Percentiles rank a stretch among this genome's conserved stretches.
These are phyloP conservation scores for Diaporthe sp. DNA, from an alignment of 2,329 filamentous ascomycete species.

Conservation along the genomic window DNA sequence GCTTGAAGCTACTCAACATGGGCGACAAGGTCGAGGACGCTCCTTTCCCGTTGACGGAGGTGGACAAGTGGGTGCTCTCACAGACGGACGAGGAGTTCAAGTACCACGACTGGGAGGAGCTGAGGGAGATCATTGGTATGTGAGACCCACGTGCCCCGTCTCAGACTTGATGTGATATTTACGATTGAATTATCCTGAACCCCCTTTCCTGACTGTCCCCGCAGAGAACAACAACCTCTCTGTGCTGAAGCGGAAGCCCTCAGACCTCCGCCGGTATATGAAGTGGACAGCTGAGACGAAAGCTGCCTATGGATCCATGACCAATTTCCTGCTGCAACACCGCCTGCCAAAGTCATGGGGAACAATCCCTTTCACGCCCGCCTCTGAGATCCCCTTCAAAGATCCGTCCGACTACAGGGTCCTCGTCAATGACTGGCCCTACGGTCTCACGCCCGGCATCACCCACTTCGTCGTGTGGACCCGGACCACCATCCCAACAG, in stretches of 20 bases:
- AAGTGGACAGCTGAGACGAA: slow-evolving; percentile 80
- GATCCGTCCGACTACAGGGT: slow-evolving; percentile 75
- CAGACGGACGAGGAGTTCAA: slow-evolving; percentile 79
- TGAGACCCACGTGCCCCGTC: background rate
- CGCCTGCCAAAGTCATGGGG: slow-evolving; percentile 79
- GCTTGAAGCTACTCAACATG: slow-evolving; percentile 51
- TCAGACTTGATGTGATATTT: background rate
- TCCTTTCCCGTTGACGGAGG: slow-evolving; percentile 72
- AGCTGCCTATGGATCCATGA: slow-evolving; percentile 82
- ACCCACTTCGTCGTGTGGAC: slow-evolving; percentile 95
- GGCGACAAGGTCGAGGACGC: slow-evolving; percentile 58
- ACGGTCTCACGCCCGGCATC: slow-evolving; percentile 76
- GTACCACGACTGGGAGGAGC: slow-evolving; percentile 80
- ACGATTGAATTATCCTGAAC: background rate
- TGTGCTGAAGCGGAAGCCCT: slow-evolving; percentile 83
- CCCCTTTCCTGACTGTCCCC: slow-evolving; percentile 14
- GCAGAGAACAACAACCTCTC: slow-evolving; percentile 74
- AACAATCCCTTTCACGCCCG: slow-evolving; percentile 66
- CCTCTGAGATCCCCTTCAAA: slow-evolving; percentile 65
- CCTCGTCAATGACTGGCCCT: slow-evolving; percentile 94
- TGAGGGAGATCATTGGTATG: slow-evolving; percentile 77
- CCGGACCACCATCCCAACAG: slow-evolving; percentile 83
- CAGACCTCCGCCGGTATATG: slow-evolving; percentile 84
- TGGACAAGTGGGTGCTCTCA: slow-evolving; percentile 71
- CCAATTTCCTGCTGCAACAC: slow-evolving; percentile 81